These are phyloP conservation scores for Phaeoacremonium minimum DNA, from an alignment of 2,329 filamentous ascomycete genomes.

Conservation along the genomic window DNA sequence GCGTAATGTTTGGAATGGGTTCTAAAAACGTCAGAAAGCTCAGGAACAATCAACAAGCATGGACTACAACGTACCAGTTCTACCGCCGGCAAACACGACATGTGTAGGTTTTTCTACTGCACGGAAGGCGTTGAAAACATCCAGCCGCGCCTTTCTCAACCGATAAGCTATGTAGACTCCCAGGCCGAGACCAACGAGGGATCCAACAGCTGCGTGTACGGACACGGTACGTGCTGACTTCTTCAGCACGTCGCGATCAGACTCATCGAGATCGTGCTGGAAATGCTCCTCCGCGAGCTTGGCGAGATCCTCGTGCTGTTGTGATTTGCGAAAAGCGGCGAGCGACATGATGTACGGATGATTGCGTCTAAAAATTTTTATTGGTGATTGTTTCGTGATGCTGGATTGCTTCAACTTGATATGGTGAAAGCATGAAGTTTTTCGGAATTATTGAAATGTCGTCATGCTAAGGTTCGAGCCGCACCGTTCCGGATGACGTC, in stretches of 20 bases:
- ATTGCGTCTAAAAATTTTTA: no score
- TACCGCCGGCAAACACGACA: constrained; percentile 57
- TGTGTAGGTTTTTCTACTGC: constrained; percentile 57
- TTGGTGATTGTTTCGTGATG: no score
- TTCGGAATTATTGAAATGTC: no score
- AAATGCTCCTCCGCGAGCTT: constrained; percentile 54
- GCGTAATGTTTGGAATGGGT: constrained; percentile 56
- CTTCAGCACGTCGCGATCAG: constrained; percentile 54
- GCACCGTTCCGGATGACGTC: no score
- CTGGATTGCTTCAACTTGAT: no score
- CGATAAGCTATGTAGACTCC: constrained; percentile 54
- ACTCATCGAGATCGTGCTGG: constrained; percentile 45
- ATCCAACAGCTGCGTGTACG: constrained; percentile 52
- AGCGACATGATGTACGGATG: constrained; percentile 16
- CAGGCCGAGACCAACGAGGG: constrained; percentile 54
- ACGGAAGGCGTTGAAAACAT: constrained; percentile 59
- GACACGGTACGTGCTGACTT: constrained; percentile 51
- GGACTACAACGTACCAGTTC: constrained; percentile 37
- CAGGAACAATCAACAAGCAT: not conserved
- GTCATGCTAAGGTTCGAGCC: no score
- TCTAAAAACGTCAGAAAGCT: constrained; percentile 31
- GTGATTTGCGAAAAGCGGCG: constrained; percentile 26
- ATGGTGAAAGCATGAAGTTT: no score
- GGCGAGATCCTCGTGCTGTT: constrained; percentile 41
- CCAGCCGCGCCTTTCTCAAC: constrained; percentile 47